These are phyloP conservation scores for Funneliformis caledonium DNA, from an alignment of 371 early-diverging fungal genomes.

Conservation along the genomic window DNA sequence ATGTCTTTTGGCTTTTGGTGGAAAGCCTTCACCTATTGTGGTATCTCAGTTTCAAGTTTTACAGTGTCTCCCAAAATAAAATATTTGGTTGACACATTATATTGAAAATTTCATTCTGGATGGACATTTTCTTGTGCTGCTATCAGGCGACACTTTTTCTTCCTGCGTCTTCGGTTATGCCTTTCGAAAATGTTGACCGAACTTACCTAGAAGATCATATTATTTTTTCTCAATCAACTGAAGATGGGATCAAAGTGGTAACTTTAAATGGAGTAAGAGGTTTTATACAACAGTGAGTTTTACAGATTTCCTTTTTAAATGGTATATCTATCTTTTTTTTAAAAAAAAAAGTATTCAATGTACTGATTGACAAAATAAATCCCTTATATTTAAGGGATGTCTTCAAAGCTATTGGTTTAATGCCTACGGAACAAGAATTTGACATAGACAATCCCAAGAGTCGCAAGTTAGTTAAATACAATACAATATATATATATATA, in stretches of 20 bases:
- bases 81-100: conserved; percentile 2
- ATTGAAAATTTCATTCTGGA: neutral
- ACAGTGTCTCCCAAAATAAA: neutral
- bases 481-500: too few relatives aligned
- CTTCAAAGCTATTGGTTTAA: neutral
- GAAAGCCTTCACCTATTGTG: neutral
- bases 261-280: conserved; percentile 29
- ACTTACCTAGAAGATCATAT: conserved; percentile 32
- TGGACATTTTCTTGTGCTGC: neutral
- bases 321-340: neutral
- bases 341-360: neutral
- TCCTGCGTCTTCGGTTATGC: conserved; percentile 14
- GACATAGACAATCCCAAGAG: conserved; percentile 3
- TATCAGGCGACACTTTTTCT: conserved; percentile 35
- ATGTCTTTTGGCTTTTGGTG: conserved; percentile 1
- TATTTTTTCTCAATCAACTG: neutral
- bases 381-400: conserved; percentile 5
- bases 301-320: neutral
- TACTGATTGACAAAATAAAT: neutral
- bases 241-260: conserved; percentile 12
- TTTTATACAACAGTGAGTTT: conserved; percentile 29
- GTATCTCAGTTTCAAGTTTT: neutral
- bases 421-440: conserved; percentile 26
- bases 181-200: conserved; percentile 15
- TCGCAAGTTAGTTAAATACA: conserved; percentile 21